Base-by-base conservation (phyloP, 441 rosid species). In the Aquilaria agallochum region DNA sequence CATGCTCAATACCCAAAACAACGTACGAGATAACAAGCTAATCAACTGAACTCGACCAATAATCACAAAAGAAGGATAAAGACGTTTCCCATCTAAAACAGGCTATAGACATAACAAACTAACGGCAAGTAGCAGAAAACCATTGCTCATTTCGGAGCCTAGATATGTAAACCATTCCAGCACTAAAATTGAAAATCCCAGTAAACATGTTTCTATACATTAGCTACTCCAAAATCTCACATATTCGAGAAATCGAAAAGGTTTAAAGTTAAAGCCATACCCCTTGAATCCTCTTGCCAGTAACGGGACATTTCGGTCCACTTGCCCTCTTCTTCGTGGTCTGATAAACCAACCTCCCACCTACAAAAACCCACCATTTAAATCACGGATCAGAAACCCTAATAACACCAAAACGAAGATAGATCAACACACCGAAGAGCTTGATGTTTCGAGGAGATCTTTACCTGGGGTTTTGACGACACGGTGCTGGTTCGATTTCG, bases 401-500 rank as follows among this genome's bases (percentile, higher is more conserved):
- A 3, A 3, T 8, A 36, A 36, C 2, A 36, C 42, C 42, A 36
- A 8, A 36, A 36, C 5, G 42, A 36, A 4, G 42, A 36, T 4
- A 4, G 42, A 8, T 36, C 5, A 8, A 36, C 5, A 4, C 6
- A 36, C 42, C 42, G 6, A 36, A 36, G 7, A 5, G 42, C 42
- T 1, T 36, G 42, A 36, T 36, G 42, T 8, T 36, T 3, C 6
- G 42, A 36, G 7, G 42, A 5, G 42, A 36, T 15, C 7, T 20
- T 27, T 56, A 65, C 88, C 88, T 2, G 88, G 88, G 50, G 88
- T 83, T 61, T 83, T 83, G 67, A 83, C 88, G 31, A 83, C 68
- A 51, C 88, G 69, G 67, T 83, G 85, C 74, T 80, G 85, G 74
- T 83, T 83, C 32, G 89, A 83, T 53, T 75, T 83, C 42, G 89